These are phyloP conservation scores for Geotrichum macrosporum DNA, from an alignment of 1,139 yeast genomes.

Conservation along the genomic window DNA sequence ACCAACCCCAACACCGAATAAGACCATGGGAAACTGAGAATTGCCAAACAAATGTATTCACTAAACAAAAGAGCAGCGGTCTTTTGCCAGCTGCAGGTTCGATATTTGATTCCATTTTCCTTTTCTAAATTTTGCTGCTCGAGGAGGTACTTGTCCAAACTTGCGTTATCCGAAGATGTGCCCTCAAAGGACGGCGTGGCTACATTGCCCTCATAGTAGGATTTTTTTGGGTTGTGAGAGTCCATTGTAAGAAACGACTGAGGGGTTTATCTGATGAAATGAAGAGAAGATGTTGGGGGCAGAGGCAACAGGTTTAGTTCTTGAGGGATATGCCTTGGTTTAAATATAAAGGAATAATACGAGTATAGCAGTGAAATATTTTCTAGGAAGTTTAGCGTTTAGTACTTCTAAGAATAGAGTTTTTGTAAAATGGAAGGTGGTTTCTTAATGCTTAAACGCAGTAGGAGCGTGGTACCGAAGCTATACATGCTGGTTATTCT, in stretches of 20 bases:
- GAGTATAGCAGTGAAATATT: too few relatives aligned
- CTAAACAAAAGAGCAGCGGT: conserved; percentile 57
- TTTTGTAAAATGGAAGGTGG: too few relatives aligned
- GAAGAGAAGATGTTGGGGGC: background rate
- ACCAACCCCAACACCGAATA: conserved; percentile 56
- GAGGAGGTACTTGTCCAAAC: conserved; percentile 33
- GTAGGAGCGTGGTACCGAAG: too few relatives aligned
- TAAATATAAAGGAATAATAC: too few relatives aligned
- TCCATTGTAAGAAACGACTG: background rate
- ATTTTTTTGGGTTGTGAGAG: background rate
- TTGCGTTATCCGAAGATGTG: background rate
- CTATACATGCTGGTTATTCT: too few relatives aligned
- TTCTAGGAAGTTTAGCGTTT: too few relatives aligned
- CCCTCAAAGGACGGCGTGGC: background rate
- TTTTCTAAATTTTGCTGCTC: conserved; percentile 34
- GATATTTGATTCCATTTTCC: conserved; percentile 44
- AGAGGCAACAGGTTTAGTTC: too few relatives aligned
- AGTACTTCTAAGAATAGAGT: too few relatives aligned
- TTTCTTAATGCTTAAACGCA: too few relatives aligned
- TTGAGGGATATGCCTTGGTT: too few relatives aligned
- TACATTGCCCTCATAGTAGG: background rate
- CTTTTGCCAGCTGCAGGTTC: conserved; percentile 54
- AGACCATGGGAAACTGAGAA: conserved; percentile 63
- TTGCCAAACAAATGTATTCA: conserved; percentile 59
- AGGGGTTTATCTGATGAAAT: too few relatives aligned